Evolutionary conservation across 2,329 filamentous ascomycete genomes (phyloP).

Genomic region (Pseudocercospora ulei): DNA sequence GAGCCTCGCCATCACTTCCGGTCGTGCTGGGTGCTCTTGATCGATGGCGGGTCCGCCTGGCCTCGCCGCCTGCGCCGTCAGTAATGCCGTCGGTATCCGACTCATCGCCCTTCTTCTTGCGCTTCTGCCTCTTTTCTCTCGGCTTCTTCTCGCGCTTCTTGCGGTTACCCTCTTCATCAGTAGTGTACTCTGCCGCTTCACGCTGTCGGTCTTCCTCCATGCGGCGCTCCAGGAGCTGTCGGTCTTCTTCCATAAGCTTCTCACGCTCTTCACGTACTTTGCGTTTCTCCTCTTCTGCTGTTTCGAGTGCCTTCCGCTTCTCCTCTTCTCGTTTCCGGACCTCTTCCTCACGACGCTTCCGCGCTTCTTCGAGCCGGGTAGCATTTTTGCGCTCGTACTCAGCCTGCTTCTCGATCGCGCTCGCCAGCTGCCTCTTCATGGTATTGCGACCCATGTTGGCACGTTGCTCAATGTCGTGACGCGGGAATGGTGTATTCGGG

Average conservation of each 20-base stretch:
- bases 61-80: conserved; percentile 43
- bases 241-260: conserved; percentile 64
- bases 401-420: conserved; percentile 70
- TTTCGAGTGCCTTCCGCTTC: conserved; percentile 56
- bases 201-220: conserved; percentile 59
- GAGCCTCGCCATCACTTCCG: conserved; percentile 47
- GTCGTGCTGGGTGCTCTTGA: conserved; percentile 31
- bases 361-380: conserved; percentile 71
- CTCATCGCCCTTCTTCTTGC: conserved; percentile 53
- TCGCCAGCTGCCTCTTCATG: conserved; percentile 80
- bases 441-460: conserved; percentile 97
- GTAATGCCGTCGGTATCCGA: conserved; percentile 42
- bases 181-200: conserved; percentile 64
- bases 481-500: conserved; percentile 72
- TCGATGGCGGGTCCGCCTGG: conserved; percentile 30
- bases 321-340: conserved; percentile 67
- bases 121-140: conserved; percentile 36
- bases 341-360: conserved; percentile 70
- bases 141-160: conserved; percentile 66
- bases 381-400: conserved; percentile 93
- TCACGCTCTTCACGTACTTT: conserved; percentile 81
- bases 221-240: conserved; percentile 60
- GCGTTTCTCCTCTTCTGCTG: conserved; percentile 62
- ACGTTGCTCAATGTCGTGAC: conserved; percentile 81
- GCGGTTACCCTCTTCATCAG: conserved; percentile 69